Base-by-base conservation (phyloP, 768 basidiomycete genomes). In the Amanita molliuscula region DNA sequence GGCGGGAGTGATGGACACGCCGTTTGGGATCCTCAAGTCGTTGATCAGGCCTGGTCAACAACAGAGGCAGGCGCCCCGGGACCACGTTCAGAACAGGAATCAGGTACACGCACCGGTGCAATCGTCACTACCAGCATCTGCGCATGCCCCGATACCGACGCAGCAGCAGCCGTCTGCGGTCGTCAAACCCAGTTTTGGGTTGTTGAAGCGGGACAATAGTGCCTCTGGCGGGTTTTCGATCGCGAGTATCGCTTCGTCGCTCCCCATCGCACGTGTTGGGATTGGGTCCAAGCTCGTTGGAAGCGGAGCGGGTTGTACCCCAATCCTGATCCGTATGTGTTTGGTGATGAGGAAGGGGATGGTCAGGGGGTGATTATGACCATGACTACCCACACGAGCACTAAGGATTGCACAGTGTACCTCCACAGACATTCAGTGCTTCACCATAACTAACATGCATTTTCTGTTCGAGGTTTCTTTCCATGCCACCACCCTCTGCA, bases 1-100 rank as follows among this genome's bases (percentile, higher is more conserved):
- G 46, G 82, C 76, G 4, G 92, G 88, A 20, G 91, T 96, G 47
- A 85, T 95, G 43, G 92, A 95, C 61, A 80, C 89, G 0, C 89
- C 88, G 2, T 92, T 94, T 65, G 87, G 88, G 15, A 87, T 92
- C 54, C 71, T 96, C 13, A 77, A 88, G 15, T 82, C 88, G 3
- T 69, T 93, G 37, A 73, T 94, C 47, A 13, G 10, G 0, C 90
- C 77, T 11, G 50, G 50, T 1, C 48, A 29, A 70, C 9, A 61
- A 64, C 23, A 47, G 16, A 11, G 18, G 49, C 38, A 20, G n/a
- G n/a, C n/a, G n/a, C n/a, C n/a, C n/a, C n/a, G n/a, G 33, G 11
- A 8, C 9, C 18, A 8, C n/a, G 13, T 16, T 16, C 18, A n/a
- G n/a, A n/a, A n/a, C n/a, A n/a, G 4, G n/a, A n/a, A 3, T 16